Percentiles rank a stretch among this genome's conserved stretches.
Conservation (phyloP, 495 filamentous ascomycete genomes). For the Lophium mytilinum region DNA sequence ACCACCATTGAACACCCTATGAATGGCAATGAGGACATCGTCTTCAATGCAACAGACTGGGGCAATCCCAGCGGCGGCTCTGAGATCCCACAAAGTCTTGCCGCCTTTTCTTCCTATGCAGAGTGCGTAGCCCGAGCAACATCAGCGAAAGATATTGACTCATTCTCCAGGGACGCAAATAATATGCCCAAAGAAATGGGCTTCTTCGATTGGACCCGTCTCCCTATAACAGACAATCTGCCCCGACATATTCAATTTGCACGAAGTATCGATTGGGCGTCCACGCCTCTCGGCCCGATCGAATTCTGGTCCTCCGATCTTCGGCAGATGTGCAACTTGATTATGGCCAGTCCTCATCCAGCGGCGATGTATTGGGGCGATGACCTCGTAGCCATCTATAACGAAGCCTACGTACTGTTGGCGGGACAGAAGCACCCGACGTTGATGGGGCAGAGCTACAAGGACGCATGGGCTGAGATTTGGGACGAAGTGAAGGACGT, state of each 20-base stretch:
- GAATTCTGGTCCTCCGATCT: constrained; percentile 56
- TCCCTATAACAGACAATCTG: constrained; percentile 48
- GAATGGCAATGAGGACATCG: not conserved
- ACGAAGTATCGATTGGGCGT: constrained; percentile 55
- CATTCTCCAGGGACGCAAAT: constrained; percentile 16
- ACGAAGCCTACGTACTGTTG: constrained; percentile 60
- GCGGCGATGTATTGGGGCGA: constrained; percentile 66
- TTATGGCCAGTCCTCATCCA: constrained; percentile 64
- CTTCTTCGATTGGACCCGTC: constrained; percentile 62
- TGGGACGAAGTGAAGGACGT: constrained; percentile 55
- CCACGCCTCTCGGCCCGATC: constrained; percentile 56
- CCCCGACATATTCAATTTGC: constrained; percentile 59
- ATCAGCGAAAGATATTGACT: constrained; percentile 32
- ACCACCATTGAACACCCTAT: not conserved
- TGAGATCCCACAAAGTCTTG: not conserved
- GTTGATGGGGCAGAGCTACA: constrained; percentile 60
- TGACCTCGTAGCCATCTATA: constrained; percentile 60
- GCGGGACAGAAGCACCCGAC: constrained; percentile 62
- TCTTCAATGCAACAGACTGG: not conserved
- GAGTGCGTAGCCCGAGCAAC: constrained; percentile 30
- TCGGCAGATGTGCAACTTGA: constrained; percentile 53
- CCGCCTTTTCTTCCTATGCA: constrained; percentile 14
- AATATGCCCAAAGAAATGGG: constrained; percentile 13
- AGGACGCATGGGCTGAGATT: constrained; percentile 57
- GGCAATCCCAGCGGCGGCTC: not conserved